Evolutionary conservation across 345 rosid species (phyloP), one percentile per base, ranked within the genome.

Genomic region (Conringia planisiliqua): DNA sequence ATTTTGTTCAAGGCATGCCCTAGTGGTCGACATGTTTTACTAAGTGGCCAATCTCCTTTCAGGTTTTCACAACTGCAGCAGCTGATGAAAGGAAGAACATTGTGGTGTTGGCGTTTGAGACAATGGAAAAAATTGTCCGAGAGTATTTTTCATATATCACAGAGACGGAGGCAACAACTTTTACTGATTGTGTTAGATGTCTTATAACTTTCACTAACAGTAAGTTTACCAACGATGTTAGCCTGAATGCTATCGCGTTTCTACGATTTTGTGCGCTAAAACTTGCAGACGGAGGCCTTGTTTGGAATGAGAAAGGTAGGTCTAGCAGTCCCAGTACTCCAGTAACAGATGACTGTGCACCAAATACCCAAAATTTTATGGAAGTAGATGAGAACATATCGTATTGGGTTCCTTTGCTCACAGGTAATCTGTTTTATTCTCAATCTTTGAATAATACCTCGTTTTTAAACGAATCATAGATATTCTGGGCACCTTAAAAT

Each of bases 241-340:
- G 96, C 86, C 91, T 91, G 80, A 90, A 94, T 86, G 97, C 98
- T 36, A 91, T 93, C 66, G 96, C 97, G 52, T 89, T 93, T 86
- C 92, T 93, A 67, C 93, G 96, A 56, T 91, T 89, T 78, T 93
- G 97, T 83, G 97, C 97, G 54, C 83, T 91, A 69, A 93, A 93
- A 78, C 94, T 93, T 73, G 97, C 97, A 51, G 96, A 89, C 8
- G 98, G 90, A 44, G 97, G 96, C 48, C 90, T 91, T 78, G 85
- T 83, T 54, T 84, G 91, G 82, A 81, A 82, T 62, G 88, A 85
- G 66, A 87, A 81, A 80, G 83, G 80, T 65, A 65, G 62, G 76
- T 78, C 60, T 71, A 84, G 81, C 82, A 82, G 77, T 64, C 75
- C 85, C 20, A 10, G 52, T 58, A 70, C 39, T 63, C 66, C 82